Evolutionary conservation across 768 basidiomycete genomes (phyloP).

Genomic region (Rhodotorula taiwanensis): DNA sequence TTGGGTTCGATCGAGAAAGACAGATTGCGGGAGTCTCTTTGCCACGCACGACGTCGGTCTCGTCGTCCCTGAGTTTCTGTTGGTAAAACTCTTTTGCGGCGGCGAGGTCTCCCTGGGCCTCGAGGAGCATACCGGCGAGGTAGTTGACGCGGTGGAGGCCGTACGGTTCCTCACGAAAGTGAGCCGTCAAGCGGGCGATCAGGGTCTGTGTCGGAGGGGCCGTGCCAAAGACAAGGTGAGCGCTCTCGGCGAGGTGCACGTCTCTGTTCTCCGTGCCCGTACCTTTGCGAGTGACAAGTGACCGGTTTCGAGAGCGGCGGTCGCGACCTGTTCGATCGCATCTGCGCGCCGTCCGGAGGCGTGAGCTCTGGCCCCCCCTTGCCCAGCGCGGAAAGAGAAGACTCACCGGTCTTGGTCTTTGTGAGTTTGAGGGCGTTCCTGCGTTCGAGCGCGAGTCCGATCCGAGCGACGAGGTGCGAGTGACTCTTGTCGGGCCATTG

Average conservation of each 20-base stretch:
- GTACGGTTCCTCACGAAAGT: slow-evolving; percentile 61
- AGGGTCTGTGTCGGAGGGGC: slow-evolving; percentile 52
- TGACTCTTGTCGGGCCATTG: too few relatives aligned
- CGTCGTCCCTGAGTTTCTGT: slow-evolving; percentile 56
- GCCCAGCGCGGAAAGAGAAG: too few relatives aligned
- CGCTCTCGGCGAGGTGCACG: not conserved
- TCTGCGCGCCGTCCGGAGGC: slow-evolving; percentile 58
- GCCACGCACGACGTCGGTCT: slow-evolving; percentile 60
- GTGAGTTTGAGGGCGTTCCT: too few relatives aligned
- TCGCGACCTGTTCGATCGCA: slow-evolving; percentile 68
- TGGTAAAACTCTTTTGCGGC: slow-evolving; percentile 61
- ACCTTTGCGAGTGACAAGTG: slow-evolving; percentile 69
- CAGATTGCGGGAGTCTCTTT: not conserved
- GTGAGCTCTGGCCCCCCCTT: too few relatives aligned
- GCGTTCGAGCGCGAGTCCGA: too few relatives aligned
- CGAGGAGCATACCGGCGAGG: slow-evolving; percentile 70
- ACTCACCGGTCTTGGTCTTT: too few relatives aligned
- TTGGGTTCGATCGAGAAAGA: not conserved
- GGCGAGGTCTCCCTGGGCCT: slow-evolving; percentile 57
- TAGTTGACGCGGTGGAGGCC: slow-evolving; percentile 56
- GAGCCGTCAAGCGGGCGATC: slow-evolving; percentile 55
- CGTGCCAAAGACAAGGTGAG: too few relatives aligned
- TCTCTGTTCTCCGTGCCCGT: slow-evolving; percentile 3
- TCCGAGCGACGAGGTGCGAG: too few relatives aligned
- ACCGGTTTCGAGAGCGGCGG: slow-evolving; percentile 71